These are phyloP conservation scores for Tetracladium maxilliforme DNA, from an alignment of 2,329 filamentous ascomycete genomes.

Conservation along the genomic window DNA sequence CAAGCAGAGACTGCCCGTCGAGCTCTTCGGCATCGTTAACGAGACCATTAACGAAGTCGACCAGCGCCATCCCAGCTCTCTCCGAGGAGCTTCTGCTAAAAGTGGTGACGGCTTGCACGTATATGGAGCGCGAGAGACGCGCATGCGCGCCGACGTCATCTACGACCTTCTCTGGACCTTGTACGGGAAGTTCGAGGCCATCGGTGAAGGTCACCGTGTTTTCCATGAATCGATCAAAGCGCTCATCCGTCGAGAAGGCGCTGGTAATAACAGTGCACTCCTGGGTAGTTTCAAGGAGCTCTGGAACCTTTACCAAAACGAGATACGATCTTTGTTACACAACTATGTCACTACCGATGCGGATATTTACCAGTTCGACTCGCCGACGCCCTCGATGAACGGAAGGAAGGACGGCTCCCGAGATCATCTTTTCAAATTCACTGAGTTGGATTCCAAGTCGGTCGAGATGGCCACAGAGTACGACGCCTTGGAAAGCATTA, in stretches of 20 bases:
- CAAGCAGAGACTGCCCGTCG: slow-evolving; percentile 84
- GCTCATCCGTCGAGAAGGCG: slow-evolving; percentile 69
- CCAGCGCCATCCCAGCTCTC: slow-evolving; percentile 74
- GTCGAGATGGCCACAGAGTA: slow-evolving; percentile 69
- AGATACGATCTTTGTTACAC: slow-evolving; percentile 86
- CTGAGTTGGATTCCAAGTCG: slow-evolving; percentile 71
- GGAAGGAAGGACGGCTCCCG: slow-evolving; percentile 26
- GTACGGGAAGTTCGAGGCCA: slow-evolving; percentile 94
- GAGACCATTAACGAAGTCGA: slow-evolving; percentile 92
- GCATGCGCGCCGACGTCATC: slow-evolving; percentile 70
- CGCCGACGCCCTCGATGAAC: slow-evolving; percentile 28
- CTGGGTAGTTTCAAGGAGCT: slow-evolving; percentile 88
- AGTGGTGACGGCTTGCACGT: slow-evolving; percentile 8
- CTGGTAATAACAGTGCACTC: slow-evolving; percentile 45
- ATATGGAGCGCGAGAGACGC: slow-evolving; percentile 55
- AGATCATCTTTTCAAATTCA: slow-evolving; percentile 62
- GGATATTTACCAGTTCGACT: slow-evolving; percentile 50
- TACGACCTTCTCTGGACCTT: slow-evolving; percentile 84
- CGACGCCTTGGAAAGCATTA: slow-evolving; percentile 78
- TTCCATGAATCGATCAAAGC: slow-evolving; percentile 85
- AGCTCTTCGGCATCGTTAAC: slow-evolving; percentile 85
- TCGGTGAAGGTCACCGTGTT: slow-evolving; percentile 86
- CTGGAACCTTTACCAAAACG: slow-evolving; percentile 96
- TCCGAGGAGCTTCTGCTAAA: slow-evolving; percentile 43
- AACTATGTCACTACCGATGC: slow-evolving; percentile 93